Base-by-base conservation (phyloP, 1,284 basidiomycete genomes). In the Ustilago sp. region DNA sequence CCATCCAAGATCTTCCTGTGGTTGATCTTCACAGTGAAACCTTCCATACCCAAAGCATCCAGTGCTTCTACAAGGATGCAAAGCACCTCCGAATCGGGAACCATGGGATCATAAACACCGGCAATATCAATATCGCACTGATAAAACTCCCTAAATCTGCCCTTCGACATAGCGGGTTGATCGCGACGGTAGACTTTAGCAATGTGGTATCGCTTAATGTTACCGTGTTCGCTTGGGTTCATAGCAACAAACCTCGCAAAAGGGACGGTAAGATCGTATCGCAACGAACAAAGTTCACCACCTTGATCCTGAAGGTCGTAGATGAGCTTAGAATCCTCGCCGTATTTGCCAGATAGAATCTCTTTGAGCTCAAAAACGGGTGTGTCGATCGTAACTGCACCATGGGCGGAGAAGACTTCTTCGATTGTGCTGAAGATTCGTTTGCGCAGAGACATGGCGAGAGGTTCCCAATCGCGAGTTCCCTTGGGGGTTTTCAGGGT, bases 101-200 rank as follows among this genome's bases (percentile, higher is more conserved):
- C 93, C 96, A 99, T 99, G 4, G 94, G 88, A 87, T 99, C 96
- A 76, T 85, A 83, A n/a, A 75, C 60, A 31, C 96, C 96, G n/a
- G 93, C 91, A 74, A 99, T 95, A 87, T 99, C 97, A 83, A 98
- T 93, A 87, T 99, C 96, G 77, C 96, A 98, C 88, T 99, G 96
- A 85, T 94, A 95, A 86, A 99, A 99, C 88, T 99, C 96, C 74
- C 96, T 90, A 94, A 99, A 98, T 43, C 96, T 90, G 4, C 96
- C 96, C 88, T 99, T 99, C 60, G 92, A 93, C 93, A 99, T 95
- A 68, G 96, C 95, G 1, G 97, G 96, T 83, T 93, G 95, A 87
- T 99, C 96, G 84, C 97, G 88, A 74, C 97, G 89, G 87, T 99
- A 99, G 31, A 99, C 96, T 88, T 99, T 99, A 35, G 95, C 95